phyloP scores from a whole-genome alignment of 2,329 filamentous ascomycete genomes.

The Didymella pomorum region DNA sequence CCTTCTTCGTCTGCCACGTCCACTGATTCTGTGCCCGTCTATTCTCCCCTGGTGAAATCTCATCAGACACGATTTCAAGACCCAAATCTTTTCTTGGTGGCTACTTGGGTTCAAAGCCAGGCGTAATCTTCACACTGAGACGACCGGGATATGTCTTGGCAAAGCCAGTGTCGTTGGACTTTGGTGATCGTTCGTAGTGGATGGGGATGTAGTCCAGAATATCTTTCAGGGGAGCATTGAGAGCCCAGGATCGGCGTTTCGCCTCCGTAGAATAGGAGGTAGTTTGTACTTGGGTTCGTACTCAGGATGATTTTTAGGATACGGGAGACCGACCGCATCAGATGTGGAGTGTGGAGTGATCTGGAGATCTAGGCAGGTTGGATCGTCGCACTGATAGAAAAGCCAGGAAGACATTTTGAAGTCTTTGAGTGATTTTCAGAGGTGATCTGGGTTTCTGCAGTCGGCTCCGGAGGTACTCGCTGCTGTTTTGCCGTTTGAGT shows the following conservation, averaged over 20 bases:
- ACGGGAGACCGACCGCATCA: background rate
- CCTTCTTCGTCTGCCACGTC: background rate
- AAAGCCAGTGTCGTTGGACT: background rate
- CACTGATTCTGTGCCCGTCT: background rate
- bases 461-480: too few relatives aligned
- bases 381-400: background rate
- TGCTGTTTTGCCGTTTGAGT: background rate
- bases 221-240: background rate
- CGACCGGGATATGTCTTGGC: background rate
- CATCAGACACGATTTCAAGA: background rate
- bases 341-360: background rate
- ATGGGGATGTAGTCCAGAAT: slow-evolving; percentile 3
- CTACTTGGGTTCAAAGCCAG: background rate
- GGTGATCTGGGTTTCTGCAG: background rate
- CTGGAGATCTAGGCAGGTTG: background rate
- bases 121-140: background rate
- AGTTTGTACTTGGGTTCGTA: background rate
- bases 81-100: background rate
- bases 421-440: background rate
- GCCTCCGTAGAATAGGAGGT: background rate
- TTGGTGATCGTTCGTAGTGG: background rate
- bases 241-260: background rate
- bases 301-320: background rate
- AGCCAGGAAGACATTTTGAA: background rate
- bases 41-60: background rate